These are phyloP conservation scores for Nevesoporus exiguus DNA, from an alignment of 768 basidiomycete species.

Conservation along the genomic window DNA sequence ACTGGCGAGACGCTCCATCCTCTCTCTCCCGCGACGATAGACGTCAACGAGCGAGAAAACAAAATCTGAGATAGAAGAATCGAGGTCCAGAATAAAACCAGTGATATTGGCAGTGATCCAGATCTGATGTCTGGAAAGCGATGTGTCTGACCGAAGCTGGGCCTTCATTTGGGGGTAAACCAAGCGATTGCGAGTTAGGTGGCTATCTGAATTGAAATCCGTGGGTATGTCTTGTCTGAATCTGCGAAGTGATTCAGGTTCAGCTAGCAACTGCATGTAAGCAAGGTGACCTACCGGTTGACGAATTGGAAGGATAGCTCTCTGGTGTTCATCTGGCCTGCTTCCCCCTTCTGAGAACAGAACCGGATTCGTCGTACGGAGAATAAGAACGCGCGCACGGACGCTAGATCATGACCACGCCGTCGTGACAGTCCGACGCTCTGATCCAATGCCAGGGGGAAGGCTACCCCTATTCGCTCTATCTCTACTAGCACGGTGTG, in stretches of 20 bases:
- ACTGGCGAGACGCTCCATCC: conserved; percentile 64
- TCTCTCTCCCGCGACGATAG: conserved; percentile 76
- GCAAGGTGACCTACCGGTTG: conserved; percentile 47
- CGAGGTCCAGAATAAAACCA: conserved; percentile 83
- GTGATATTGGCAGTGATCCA: conserved; percentile 69
- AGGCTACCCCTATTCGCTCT: conserved; percentile 80
- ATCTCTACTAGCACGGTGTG: conserved; percentile 54
- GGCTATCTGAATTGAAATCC: conserved; percentile 70
- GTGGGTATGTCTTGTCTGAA: conserved; percentile 71
- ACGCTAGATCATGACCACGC: conserved; percentile 37
- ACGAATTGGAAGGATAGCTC: conserved; percentile 86
- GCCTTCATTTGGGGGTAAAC: conserved; percentile 81
- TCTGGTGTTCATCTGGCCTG: conserved; percentile 69
- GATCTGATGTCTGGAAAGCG: conserved; percentile 47
- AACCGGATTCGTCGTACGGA: conserved; percentile 77
- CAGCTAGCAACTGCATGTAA: not conserved
- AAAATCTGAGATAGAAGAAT: conserved; percentile 74
- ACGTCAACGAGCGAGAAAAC: conserved; percentile 83
- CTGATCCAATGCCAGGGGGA: conserved; percentile 70
- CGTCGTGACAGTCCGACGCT: conserved; percentile 48
- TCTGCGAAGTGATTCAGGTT: conserved; percentile 37
- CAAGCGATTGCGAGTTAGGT: conserved; percentile 67
- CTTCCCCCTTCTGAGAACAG: conserved; percentile 68
- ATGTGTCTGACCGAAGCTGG: conserved; percentile 56
- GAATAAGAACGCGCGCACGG: conserved; percentile 80